Base-by-base conservation (phyloP, 1,284 basidiomycete genomes). In the Caloboletus firmus region DNA sequence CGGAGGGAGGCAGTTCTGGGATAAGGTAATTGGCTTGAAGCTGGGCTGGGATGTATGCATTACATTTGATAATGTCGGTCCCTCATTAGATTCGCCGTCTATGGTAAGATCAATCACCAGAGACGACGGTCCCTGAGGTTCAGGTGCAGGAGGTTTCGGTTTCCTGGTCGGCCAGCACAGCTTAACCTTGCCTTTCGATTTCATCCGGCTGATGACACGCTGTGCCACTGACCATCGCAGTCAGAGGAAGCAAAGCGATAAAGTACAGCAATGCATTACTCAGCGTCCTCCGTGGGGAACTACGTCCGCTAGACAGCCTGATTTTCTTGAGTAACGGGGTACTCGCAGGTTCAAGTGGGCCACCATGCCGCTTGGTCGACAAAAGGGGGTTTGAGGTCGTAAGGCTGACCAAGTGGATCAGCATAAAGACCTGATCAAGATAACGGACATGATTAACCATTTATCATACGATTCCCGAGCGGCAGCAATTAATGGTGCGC, bases 121-220 rank as follows among this genome's bases (percentile, higher is more conserved):
- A 13, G 64, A 49, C 20, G 39, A 24, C 17, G n/a, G 28, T 20
- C 40, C 26, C 47, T 31, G 45, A 31, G 42, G 34, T 26, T 47
- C 36, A 18, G 55, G 45, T 7, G 45, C 46, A 47, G 30, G 51
- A 41, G 8, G 24, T n/a, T 54, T 56, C 39, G 62, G 45, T 41
- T 57, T 60, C 47, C 55, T 61, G 31, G 44, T 36, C 12, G 56
- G 65, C 18, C 62, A 52, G 45, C 22, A 54, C 12, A 64, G 47
- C 48, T 67, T 65, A 4, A 69, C 59, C 43, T 55, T 70, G 36
- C 65, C 64, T 31, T 65, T 69, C 11, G 63, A 69, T 44, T 53
- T 64, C 67, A 71, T 70, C 45, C 49, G 53, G 9, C 52, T 58
- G 31, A 71, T 67, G 15, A 68, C 50, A 31, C 52, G 64, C 26